phyloP scores from a whole-genome alignment of 148 eudicot species.

The Fagopyrum homotropicum region DNA sequence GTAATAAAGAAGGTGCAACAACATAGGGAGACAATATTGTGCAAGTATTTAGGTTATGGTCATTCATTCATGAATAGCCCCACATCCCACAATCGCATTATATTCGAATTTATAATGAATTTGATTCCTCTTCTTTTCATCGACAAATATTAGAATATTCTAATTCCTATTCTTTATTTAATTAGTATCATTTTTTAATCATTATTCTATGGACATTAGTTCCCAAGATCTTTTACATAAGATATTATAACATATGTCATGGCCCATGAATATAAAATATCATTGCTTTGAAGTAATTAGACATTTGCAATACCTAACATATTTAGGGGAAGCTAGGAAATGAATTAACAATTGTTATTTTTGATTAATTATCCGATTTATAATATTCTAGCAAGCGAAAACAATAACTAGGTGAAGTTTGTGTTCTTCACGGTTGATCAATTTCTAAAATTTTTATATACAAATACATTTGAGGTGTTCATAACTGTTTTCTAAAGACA shows the following conservation, averaged over 20 bases:
- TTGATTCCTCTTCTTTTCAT: background rate
- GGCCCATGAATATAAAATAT: no score
- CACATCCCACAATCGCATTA: background rate
- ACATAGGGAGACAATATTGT: constrained; percentile 6
- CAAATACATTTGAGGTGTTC: no score
- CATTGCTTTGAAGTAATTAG: no score
- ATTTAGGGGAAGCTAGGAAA: no score
- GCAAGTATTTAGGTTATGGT: background rate
- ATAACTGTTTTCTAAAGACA: no score
- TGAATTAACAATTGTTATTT: no score
- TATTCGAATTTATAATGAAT: background rate
- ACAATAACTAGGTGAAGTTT: no score
- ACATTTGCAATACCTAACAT: no score
- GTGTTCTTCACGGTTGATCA: no score
- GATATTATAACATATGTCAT: background rate
- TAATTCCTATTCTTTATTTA: background rate
- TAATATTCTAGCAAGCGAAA: no score
- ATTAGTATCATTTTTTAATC: background rate
- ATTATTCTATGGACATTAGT: background rate
- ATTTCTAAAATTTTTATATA: no score
- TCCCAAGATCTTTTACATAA: background rate
- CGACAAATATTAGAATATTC: constrained; percentile 1
- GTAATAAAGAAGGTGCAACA: background rate
- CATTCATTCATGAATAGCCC: background rate
- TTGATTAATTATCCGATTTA: no score